phyloP scores from a whole-genome alignment of 768 basidiomycete genomes.

The Rhodotorula taiwanensis region DNA sequence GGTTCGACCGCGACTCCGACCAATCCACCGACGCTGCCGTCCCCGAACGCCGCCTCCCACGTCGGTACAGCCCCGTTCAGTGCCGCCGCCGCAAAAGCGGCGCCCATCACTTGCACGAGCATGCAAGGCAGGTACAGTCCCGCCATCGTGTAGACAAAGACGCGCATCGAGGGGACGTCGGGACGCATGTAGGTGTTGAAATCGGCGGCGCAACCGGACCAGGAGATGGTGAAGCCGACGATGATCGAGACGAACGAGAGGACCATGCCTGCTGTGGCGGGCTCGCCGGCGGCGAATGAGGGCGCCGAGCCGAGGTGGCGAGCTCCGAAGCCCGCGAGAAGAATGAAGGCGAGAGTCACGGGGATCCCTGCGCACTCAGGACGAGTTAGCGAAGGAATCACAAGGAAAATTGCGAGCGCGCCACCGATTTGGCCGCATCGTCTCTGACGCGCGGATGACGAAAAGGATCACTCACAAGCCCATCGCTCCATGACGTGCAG shows the following conservation, averaged over 20 bases:
- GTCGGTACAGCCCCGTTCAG: slow-evolving; percentile 43
- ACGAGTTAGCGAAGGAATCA: background rate
- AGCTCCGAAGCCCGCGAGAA: slow-evolving; percentile 66
- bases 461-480: slow-evolving; percentile 48
- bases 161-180: slow-evolving; percentile 46
- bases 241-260: slow-evolving; percentile 63
- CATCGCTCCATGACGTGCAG: slow-evolving; percentile 54
- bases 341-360: slow-evolving; percentile 62
- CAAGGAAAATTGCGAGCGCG: too few species aligned
- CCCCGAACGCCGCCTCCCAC: slow-evolving; percentile 46
- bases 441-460: too few species aligned
- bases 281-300: slow-evolving; percentile 48
- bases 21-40: slow-evolving; percentile 49
- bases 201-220: slow-evolving; percentile 52
- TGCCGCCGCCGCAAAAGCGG: slow-evolving; percentile 59
- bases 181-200: slow-evolving; percentile 63
- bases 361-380: slow-evolving; percentile 55
- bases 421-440: too few species aligned
- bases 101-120: slow-evolving; percentile 57
- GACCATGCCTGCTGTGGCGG: slow-evolving; percentile 55
- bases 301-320: slow-evolving; percentile 55
- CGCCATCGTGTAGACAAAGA: slow-evolving; percentile 61
- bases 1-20: slow-evolving; percentile 48
- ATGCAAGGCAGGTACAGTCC: slow-evolving; percentile 57
- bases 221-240: slow-evolving; percentile 59